Conservation (phyloP, 1,139 yeast species). For the Zygoascus meyerae region DNA sequence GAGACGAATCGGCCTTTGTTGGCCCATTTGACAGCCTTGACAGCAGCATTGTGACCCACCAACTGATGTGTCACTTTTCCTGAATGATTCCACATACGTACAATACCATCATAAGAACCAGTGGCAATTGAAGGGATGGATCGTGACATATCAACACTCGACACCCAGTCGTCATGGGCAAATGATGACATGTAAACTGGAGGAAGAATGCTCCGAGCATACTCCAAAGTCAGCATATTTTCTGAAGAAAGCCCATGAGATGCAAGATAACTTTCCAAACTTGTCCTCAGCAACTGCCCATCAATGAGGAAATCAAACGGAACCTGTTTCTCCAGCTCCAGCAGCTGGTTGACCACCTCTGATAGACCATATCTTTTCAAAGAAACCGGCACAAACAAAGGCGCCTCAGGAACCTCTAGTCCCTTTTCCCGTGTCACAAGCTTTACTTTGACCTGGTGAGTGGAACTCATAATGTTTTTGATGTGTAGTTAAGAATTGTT, state of each 20-base stretch:
- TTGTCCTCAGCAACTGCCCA: conserved; percentile 51
- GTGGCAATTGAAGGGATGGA: conserved; percentile 51
- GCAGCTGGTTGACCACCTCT: conserved; percentile 86
- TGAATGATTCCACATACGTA: conserved; percentile 77
- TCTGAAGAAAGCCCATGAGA: conserved; percentile 78
- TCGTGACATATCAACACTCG: conserved; percentile 53
- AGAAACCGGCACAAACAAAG: conserved; percentile 73
- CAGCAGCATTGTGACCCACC: conserved; percentile 82
- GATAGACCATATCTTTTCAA: conserved; percentile 88
- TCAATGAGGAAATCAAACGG: conserved; percentile 93
- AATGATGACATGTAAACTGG: conserved; percentile 87
- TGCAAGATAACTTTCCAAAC: conserved; percentile 72
- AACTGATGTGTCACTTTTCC: conserved; percentile 81
- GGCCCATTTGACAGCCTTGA: conserved; percentile 74
- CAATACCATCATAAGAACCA: conserved; percentile 93
- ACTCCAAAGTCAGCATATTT: conserved; percentile 73
- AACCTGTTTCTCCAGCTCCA: conserved; percentile 55
- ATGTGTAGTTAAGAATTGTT: conserved; percentile 1
- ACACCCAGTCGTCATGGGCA: conserved; percentile 94
- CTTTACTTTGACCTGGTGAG: conserved; percentile 59
- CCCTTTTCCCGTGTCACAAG: conserved; percentile 86
- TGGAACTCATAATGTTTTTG: conserved; percentile 7
- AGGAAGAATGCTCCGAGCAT: conserved; percentile 87
- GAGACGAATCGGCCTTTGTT: conserved; percentile 59
- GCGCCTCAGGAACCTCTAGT: conserved; percentile 71